Base-by-base conservation (phyloP, 495 filamentous ascomycete genomes). In the Astrocystis sublimbata region DNA sequence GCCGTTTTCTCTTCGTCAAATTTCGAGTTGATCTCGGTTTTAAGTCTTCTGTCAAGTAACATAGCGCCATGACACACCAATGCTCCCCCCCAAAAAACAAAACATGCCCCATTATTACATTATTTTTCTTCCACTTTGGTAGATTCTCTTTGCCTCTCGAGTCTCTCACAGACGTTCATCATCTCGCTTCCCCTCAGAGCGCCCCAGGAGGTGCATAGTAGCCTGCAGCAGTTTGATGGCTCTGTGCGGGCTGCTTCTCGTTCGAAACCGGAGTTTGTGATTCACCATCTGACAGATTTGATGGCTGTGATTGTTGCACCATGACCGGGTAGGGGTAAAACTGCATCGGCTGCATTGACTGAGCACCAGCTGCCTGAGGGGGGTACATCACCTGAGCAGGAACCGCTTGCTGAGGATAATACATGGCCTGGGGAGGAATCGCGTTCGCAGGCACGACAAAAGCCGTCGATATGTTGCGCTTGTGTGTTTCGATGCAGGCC, bases 401-500 rank as follows among this genome's bases (percentile, higher is more conserved):
- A 13, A 17, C 50, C 26, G 36, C 38, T 36, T 43, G 58, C 28
- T 47, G 57, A 19, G 19, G 31, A 41, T 64, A 64, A 49, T 63
- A 70, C 62, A 70, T 63, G 58, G 42, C 50, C 21, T 31, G 58
- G 30, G 38, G 4, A 60, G 33, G 21, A 13, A 17, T 41, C 26
- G 57, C 62, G 4, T 38, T 45, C 33, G 53, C 57, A 2, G 60
- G 61, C 55, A 70, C 35, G 42, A 71, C 53, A 10, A 70, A 17
- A 3, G 67, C 65, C 0, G 63, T 43, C 28, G 68, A 61, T 24
- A 41, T 64, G 54, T 76, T 75, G 35, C 68, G 57, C 46, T 62
- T 67, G 51, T 73, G 58, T 13, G 75, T 77, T 24, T 80, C 77
- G 62, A 77, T 69, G 41, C 79, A 81, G 1, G 76, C 75, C n/a